phyloP scores from a whole-genome alignment of 495 filamentous ascomycete species.

The Penicillium paxilli region DNA sequence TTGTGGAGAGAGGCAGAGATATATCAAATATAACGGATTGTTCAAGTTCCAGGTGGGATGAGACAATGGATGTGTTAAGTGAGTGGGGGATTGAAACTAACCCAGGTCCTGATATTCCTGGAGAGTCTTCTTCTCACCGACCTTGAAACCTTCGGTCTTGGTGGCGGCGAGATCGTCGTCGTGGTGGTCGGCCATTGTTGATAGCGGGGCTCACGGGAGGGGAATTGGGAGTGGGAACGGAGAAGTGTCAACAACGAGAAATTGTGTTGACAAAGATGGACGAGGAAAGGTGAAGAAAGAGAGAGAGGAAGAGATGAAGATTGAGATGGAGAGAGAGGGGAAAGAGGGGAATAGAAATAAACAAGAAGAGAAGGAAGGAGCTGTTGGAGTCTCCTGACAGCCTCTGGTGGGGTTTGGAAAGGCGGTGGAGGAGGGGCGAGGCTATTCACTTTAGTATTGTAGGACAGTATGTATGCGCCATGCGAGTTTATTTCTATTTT shows the following conservation, averaged over 20 bases:
- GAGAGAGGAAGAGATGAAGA: background rate
- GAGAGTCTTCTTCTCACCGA: slow-evolving; percentile 96
- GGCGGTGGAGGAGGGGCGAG: slow-evolving; percentile 42
- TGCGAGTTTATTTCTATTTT: background rate
- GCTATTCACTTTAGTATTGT: slow-evolving; percentile 23
- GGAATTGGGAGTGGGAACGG: background rate
- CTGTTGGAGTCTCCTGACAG: slow-evolving; percentile 22
- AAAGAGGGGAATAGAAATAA: background rate
- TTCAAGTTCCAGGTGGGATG: too few species aligned
- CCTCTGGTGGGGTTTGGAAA: slow-evolving; percentile 46
- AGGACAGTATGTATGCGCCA: background rate
- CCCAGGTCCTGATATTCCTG: slow-evolving; percentile 90
- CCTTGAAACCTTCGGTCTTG: slow-evolving; percentile 92
- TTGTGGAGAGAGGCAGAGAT: background rate
- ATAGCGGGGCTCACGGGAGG: background rate
- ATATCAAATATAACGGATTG: too few species aligned
- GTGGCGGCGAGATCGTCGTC: slow-evolving; percentile 87
- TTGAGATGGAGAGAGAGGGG: background rate
- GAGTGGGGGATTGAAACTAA: slow-evolving; percentile 52
- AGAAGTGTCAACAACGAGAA: slow-evolving; percentile 2
- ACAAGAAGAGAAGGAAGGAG: background rate
- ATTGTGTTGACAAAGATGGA: background rate
- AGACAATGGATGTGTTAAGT: background rate
- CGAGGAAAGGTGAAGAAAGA: background rate
- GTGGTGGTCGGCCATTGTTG: slow-evolving; percentile 65